Evolutionary conservation across 2,329 filamentous ascomycete genomes (phyloP).

Genomic region (Microascus cirrosus): DNA sequence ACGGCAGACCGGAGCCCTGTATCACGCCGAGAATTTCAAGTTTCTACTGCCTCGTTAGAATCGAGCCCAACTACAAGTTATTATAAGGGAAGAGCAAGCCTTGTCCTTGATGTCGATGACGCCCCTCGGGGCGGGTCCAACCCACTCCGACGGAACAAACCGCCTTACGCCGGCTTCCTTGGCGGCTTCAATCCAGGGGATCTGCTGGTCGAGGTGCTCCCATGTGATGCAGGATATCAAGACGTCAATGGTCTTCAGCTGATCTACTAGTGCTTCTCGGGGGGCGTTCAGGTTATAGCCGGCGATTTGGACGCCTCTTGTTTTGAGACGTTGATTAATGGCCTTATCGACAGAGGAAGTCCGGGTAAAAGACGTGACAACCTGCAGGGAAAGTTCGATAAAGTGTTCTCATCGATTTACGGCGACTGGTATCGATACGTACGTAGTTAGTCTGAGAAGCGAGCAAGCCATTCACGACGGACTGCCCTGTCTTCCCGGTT

Average conservation of each 20-base stretch:
- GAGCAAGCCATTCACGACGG: too few relatives aligned
- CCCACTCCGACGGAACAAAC: not conserved
- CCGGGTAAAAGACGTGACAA: not conserved
- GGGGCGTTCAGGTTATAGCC: not conserved
- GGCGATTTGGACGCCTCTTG: not conserved
- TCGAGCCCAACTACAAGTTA: not conserved
- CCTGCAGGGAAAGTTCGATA: not conserved
- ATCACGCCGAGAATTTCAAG: constrained; percentile 37
- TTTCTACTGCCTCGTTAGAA: constrained; percentile 20
- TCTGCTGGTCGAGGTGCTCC: not conserved
- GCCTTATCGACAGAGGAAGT: not conserved
- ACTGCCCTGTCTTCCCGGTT: too few relatives aligned
- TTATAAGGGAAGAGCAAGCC: not conserved
- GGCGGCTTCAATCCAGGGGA: not conserved
- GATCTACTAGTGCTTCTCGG: not conserved
- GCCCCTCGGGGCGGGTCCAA: constrained; percentile 26
- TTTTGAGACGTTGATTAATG: not conserved
- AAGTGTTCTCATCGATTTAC: too few relatives aligned
- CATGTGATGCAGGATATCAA: not conserved
- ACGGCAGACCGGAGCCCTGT: constrained; percentile 34
- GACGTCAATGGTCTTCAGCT: not conserved
- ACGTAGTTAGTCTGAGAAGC: too few relatives aligned
- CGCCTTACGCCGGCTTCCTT: not conserved
- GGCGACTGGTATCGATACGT: too few relatives aligned
- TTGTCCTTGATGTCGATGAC: constrained; percentile 12